phyloP scores from a whole-genome alignment of 495 filamentous ascomycete species.

The Penicillium arizonense region DNA sequence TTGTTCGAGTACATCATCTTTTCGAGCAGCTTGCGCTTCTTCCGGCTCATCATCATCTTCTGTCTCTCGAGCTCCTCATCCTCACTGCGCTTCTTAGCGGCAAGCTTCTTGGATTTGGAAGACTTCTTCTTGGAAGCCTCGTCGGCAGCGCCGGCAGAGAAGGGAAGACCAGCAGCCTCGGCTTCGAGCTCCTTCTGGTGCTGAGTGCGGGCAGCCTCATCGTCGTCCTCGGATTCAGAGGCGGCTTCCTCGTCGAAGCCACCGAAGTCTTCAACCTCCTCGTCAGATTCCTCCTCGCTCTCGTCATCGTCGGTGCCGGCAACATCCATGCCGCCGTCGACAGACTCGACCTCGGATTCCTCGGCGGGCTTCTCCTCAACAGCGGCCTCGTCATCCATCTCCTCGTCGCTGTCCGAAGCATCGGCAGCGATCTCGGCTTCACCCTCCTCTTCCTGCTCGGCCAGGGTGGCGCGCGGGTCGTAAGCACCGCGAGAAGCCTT shows the following conservation, averaged over 20 bases:
- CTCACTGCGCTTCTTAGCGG: constrained; percentile 66
- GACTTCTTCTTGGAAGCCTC: constrained; percentile 55
- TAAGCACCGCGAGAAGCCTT: constrained; percentile 80
- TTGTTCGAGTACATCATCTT: constrained; percentile 90
- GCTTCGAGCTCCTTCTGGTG: constrained; percentile 91
- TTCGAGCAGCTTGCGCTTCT: constrained; percentile 85
- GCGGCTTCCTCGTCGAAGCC: constrained; percentile 43
- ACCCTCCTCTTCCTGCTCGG: constrained; percentile 73
- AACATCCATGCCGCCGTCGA: constrained; percentile 61
- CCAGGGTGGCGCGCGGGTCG: constrained; percentile 79
- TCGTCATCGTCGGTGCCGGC: constrained; percentile 50
- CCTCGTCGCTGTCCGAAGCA: constrained; percentile 45
- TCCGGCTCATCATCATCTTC: constrained; percentile 91
- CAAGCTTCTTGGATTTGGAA: constrained; percentile 64
- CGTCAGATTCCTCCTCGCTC: constrained; percentile 42
- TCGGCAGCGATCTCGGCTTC: constrained; percentile 73
- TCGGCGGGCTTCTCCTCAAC: constrained; percentile 24
- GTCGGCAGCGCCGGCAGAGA: constrained; percentile 37
- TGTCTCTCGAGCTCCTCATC: constrained; percentile 81
- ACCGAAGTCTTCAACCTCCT: constrained; percentile 37
- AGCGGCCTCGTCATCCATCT: constrained; percentile 41
- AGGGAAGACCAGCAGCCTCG: constrained; percentile 64
- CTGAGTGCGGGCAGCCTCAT: constrained; percentile 50
- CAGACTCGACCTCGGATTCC: constrained; percentile 40
- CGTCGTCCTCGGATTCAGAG: constrained; percentile 52